Evolutionary conservation across 1,284 basidiomycete genomes (phyloP).

Genomic region (Kwoniella shivajii): DNA sequence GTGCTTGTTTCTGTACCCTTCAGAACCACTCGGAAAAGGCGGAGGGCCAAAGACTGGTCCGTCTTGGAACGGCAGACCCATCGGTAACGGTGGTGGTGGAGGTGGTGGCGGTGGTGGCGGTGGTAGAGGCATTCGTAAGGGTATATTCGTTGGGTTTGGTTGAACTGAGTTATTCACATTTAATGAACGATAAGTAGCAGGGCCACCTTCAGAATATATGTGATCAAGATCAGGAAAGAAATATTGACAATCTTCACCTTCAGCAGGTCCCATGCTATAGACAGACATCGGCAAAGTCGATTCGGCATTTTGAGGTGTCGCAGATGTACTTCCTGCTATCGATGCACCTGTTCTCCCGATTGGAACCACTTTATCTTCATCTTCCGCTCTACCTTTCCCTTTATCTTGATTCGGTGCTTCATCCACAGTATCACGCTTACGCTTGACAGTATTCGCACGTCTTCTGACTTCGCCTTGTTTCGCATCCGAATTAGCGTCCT

Average conservation of each 20-base stretch:
- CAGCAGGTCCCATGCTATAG: background rate
- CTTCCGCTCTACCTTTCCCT: slow-evolving; percentile 1
- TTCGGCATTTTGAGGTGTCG: slow-evolving; percentile 10
- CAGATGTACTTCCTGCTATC: background rate
- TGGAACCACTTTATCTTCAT: background rate
- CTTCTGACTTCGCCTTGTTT: slow-evolving; percentile 28
- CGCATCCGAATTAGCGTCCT: slow-evolving; percentile 40
- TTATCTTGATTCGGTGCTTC: background rate
- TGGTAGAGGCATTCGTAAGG: too few species aligned
- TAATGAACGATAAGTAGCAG: too few species aligned
- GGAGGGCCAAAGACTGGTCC: background rate
- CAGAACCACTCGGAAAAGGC: background rate
- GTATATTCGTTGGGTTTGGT: too few species aligned
- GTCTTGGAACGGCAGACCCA: background rate
- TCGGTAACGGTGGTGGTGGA: background rate
- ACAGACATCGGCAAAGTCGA: background rate
- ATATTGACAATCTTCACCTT: slow-evolving; percentile 24
- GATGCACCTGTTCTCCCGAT: background rate
- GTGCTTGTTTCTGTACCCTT: background rate
- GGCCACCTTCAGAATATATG: background rate
- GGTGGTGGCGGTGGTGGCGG: background rate
- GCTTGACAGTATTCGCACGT: slow-evolving; percentile 23
- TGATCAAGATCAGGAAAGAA: slow-evolving; percentile 35
- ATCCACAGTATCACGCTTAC: slow-evolving; percentile 26
- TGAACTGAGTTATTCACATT: too few species aligned